A percentile compares a stretch with the other conserved stretches of the same genome.
These are phyloP conservation scores for Polytrichum formosum DNA, from an alignment of 225 moss, liverwort and hornwort species.

Conservation along the genomic window DNA sequence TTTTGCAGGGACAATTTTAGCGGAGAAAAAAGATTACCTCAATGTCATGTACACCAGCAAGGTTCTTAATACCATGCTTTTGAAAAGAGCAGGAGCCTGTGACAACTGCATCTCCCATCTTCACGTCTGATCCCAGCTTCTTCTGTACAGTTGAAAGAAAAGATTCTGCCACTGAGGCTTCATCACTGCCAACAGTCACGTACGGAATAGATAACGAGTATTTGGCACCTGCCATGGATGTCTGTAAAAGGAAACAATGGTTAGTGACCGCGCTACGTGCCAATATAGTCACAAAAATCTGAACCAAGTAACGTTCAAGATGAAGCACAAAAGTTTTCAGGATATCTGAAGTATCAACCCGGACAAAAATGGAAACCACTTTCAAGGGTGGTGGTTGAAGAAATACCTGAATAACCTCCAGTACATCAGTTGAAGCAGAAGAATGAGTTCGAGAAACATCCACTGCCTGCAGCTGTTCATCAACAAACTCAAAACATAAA, in stretches of 20 bases:
- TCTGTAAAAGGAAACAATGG: conserved; percentile 20
- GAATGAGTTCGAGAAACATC: conserved; percentile 38
- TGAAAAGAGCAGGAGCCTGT: conserved; percentile 45
- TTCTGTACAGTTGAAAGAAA: conserved; percentile 25
- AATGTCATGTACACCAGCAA: conserved; percentile 38
- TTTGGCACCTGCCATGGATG: conserved; percentile 28
- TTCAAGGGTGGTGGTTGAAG: background rate
- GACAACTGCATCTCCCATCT: conserved; percentile 32
- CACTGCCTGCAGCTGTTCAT: conserved; percentile 41
- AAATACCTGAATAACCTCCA: conserved; percentile 45
- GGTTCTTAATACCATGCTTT: conserved; percentile 48
- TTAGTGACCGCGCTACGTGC: background rate
- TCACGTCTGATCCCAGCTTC: conserved; percentile 14
- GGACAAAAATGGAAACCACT: background rate
- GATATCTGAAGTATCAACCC: background rate
- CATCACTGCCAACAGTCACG: conserved; percentile 34
- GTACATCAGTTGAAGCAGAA: conserved; percentile 16
- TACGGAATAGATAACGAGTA: conserved; percentile 46
- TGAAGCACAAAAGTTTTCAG: background rate
- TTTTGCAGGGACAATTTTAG: too few relatives aligned
- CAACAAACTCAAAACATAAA: conserved; percentile 1
- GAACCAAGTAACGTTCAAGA: background rate
- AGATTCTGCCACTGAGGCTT: conserved; percentile 33
- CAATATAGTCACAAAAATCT: background rate
- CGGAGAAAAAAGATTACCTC: conserved; percentile 18